These are phyloP conservation scores for Akanthomyces lecanii DNA, from an alignment of 2,329 filamentous ascomycete species.

Conservation along the genomic window DNA sequence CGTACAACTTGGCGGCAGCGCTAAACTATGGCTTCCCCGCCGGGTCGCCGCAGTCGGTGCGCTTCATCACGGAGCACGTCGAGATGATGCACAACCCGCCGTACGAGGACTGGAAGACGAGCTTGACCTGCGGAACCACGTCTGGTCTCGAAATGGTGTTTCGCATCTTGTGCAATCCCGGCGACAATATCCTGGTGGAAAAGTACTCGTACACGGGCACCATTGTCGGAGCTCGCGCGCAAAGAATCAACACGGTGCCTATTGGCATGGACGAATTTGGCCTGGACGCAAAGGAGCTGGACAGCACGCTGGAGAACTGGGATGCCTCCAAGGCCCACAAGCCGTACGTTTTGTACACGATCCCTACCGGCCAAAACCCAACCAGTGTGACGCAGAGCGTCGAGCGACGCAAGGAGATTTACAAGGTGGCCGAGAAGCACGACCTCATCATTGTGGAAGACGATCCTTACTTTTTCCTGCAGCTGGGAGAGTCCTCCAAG, in stretches of 20 bases:
- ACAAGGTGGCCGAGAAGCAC: constrained; percentile 70
- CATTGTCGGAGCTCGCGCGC: constrained; percentile 59
- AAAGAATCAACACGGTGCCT: constrained; percentile 57
- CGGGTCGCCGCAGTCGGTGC: constrained; percentile 65
- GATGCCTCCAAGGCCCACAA: constrained; percentile 41
- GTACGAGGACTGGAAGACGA: constrained; percentile 69
- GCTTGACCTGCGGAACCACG: constrained; percentile 63
- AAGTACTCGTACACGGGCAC: constrained; percentile 48
- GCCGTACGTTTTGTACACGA: constrained; percentile 49
- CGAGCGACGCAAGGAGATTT: constrained; percentile 63
- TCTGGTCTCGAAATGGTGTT: constrained; percentile 63
- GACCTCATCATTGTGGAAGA: constrained; percentile 80
- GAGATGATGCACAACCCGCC: constrained; percentile 70
- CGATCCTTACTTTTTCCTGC: constrained; percentile 84
- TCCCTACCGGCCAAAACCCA: constrained; percentile 76
- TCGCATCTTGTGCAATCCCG: constrained; percentile 57
- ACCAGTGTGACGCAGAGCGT: constrained; percentile 71
- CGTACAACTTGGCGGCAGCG: constrained; percentile 41
- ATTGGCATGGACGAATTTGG: constrained; percentile 65
- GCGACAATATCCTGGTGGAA: constrained; percentile 66
- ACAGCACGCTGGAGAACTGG: constrained; percentile 62
- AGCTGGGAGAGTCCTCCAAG: constrained; percentile 43
- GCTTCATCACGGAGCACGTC: constrained; percentile 71
- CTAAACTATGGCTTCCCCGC: constrained; percentile 73
- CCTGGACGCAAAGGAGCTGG: constrained; percentile 57